Percentiles rank a stretch among this genome's conserved stretches.
phyloP scores from a whole-genome alignment of 208 protist genomes.

The Acanthamoeba lugdunensis region DNA sequence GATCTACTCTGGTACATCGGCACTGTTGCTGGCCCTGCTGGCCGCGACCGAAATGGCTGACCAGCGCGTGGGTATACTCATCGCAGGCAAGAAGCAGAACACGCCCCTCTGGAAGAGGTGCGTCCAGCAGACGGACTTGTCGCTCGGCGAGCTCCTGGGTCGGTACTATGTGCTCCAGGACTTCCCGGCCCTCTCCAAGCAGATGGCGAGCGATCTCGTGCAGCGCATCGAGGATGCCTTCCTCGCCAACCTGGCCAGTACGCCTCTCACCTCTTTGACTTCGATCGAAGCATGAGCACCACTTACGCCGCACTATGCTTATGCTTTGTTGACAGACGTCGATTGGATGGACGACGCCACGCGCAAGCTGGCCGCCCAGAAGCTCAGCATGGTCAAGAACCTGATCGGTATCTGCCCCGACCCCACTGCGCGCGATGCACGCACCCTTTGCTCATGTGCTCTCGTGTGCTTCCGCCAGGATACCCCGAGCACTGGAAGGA shows the following conservation, averaged over 20 bases:
- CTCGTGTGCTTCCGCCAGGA: neutral
- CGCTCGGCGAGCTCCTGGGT: slow-evolving; percentile 38
- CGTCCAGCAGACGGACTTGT: slow-evolving; percentile 34
- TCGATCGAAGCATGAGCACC: neutral
- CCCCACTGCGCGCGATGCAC: neutral
- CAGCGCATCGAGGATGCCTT: slow-evolving; percentile 41
- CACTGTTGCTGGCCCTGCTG: neutral
- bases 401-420: neutral
- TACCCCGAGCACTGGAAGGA: slow-evolving; percentile 62
- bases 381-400: slow-evolving; percentile 49
- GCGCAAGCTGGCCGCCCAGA: slow-evolving; percentile 1
- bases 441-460: neutral
- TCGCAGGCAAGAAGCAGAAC: slow-evolving; percentile 33
- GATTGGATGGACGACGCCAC: slow-evolving; percentile 65
- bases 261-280: neutral
- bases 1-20: slow-evolving; percentile 12
- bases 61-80: neutral
- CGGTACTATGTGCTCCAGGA: slow-evolving; percentile 40
- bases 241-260: slow-evolving; percentile 36
- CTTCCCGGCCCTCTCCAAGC: neutral
- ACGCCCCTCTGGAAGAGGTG: slow-evolving; percentile 63
- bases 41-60: neutral
- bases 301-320: too few relatives aligned
- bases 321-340: neutral
- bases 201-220: slow-evolving; percentile 25